These are phyloP conservation scores for Apiospora phragmitis DNA, from an alignment of 2,329 filamentous ascomycete genomes.

Conservation along the genomic window DNA sequence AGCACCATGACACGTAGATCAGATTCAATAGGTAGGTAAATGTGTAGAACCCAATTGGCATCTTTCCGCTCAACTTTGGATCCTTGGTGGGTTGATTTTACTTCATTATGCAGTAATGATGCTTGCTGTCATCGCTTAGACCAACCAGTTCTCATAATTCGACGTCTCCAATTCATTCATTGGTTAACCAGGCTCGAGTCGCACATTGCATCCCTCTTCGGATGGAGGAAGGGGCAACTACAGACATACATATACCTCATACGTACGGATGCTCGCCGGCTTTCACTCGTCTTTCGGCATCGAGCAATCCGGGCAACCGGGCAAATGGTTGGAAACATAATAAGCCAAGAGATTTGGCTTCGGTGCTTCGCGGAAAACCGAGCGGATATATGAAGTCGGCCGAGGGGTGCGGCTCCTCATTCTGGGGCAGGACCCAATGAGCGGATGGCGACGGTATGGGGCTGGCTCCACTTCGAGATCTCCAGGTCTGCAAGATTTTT, in stretches of 20 bases:
- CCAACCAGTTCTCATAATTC: background rate
- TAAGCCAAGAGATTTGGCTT: background rate
- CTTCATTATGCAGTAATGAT: no score
- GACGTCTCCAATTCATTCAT: background rate
- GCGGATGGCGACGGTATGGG: background rate
- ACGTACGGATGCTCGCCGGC: background rate
- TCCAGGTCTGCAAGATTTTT: conserved; percentile 20
- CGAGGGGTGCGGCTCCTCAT: conserved; percentile 6
- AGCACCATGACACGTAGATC: background rate
- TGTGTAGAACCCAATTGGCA: background rate
- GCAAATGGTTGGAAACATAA: background rate
- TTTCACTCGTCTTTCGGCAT: background rate
- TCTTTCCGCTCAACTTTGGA: background rate
- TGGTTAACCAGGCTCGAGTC: background rate
- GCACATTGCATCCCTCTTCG: background rate
- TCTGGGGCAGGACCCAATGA: conserved; percentile 6
- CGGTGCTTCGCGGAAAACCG: conserved; percentile 6
- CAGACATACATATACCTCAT: background rate
- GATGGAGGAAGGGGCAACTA: background rate
- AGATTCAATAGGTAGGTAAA: background rate
- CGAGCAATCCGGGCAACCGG: background rate
- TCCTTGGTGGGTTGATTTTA: background rate
- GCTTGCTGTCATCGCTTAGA: background rate
- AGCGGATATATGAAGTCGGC: conserved; percentile 11
- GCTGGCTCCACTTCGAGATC: conserved; percentile 13